Evolutionary conservation across 208 protist species (phyloP), one percentile per base, ranked within the genome.

Genomic region (Wallacemonas sp.): DNA sequence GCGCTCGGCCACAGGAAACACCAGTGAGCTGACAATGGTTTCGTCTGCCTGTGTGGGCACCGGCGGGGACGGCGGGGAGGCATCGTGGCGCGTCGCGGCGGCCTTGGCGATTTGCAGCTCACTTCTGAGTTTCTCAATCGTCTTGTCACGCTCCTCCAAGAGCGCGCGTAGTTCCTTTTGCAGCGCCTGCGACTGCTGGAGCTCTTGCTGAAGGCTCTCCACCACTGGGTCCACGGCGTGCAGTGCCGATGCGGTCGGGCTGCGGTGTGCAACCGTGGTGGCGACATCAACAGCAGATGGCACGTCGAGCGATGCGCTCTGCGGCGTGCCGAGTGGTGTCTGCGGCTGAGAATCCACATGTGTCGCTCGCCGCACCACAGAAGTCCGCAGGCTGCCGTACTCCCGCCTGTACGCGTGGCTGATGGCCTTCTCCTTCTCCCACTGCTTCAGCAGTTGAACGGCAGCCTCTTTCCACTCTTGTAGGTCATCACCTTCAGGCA

Each of bases 401-500:
- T 61, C 34, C 19, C 52, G 46, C 17, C 52, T 4, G 30, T 61
- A 68, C 38, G 63, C 52, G n/a, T 9, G n/a, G 27, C 37, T 52
- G 12, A 52, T 15, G 33, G 12, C 32, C 50, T 54, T 50, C 63
- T 61, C 63, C 36, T 29, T 4, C 39, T 68, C 50, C 44, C 29
- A 68, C 52, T 61, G 46, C 63, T 61, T 45, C n/a, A 68, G 1
- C 46, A 68, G 50, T 17, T 38, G 22, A 24, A 4, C 6, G 5
- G 37, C 37, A 4, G 36, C 52, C 3, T 24, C 32, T 19, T 54
- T 37, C 34, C 59, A 52, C 19, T 61, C 48, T 27, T 33, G 27
- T 13, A 57, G 39, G 38, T 68, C 38, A 3, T 68, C 38, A 3
- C 29, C 61, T 10, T 68, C 63, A 3, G 63, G 63, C 22, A 68